Conservation (phyloP, 2,329 filamentous ascomycete genomes). For the Penicillium sp. region DNA sequence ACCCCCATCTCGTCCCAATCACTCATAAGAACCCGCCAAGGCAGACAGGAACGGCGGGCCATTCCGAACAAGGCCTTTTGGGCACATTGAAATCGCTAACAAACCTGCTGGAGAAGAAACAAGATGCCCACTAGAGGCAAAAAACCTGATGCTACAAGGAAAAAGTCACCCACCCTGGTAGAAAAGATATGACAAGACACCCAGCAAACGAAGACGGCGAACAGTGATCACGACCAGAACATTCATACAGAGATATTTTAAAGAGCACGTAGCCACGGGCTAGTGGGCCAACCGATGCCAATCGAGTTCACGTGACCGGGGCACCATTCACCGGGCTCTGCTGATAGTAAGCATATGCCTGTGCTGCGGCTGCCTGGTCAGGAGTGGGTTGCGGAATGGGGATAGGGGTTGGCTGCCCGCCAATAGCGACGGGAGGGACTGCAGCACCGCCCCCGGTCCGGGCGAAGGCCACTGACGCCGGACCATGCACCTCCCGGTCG, state of each 20-base stretch:
- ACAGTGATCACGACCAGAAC: background rate
- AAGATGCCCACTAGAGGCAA: slow-evolving; percentile 10
- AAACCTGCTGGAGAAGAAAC: slow-evolving; percentile 21
- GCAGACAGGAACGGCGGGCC: no score
- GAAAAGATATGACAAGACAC: slow-evolving; percentile 16
- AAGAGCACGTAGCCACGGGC: no score
- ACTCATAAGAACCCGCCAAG: no score
- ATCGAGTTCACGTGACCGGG: slow-evolving; percentile 13
- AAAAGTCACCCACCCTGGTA: slow-evolving; percentile 20
- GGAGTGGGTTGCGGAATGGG: slow-evolving; percentile 8
- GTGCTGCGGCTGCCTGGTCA: slow-evolving; percentile 21
- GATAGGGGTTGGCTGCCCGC: slow-evolving; percentile 5
- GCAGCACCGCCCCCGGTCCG: slow-evolving; percentile 28
- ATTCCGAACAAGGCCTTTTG: no score
- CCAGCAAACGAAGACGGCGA: slow-evolving; percentile 6
- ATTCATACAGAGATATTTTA: background rate
- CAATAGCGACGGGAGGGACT: slow-evolving; percentile 11
- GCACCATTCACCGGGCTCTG: slow-evolving; percentile 30
- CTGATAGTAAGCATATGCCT: slow-evolving; percentile 34
- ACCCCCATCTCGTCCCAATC: no score
- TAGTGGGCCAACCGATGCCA: background rate
- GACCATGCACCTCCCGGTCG: slow-evolving; percentile 81
- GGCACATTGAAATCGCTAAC: slow-evolving; percentile 27
- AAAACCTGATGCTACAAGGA: slow-evolving; percentile 22
- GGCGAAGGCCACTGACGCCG: slow-evolving; percentile 38